These are phyloP conservation scores for Thamnidium elegans DNA, from an alignment of 192 early-diverging fungal species.

Conservation along the genomic window DNA sequence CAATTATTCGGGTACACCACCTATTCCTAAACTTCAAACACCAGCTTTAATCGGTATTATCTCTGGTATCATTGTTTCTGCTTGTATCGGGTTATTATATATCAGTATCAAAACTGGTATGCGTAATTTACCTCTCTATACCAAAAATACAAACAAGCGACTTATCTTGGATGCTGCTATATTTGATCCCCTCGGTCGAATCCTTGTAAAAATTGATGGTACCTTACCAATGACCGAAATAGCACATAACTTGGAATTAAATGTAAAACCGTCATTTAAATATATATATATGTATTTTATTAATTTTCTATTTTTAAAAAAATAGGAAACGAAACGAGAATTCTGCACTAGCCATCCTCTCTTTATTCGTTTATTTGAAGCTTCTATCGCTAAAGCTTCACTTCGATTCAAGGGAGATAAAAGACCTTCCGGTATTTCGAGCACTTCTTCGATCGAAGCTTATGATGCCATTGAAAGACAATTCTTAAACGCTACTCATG, in stretches of 20 bases:
- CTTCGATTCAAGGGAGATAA: background rate
- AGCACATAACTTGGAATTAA: slow-evolving; percentile 12
- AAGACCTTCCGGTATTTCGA: background rate
- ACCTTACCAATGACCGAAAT: slow-evolving; percentile 37
- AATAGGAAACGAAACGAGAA: slow-evolving; percentile 13
- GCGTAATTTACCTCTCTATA: background rate
- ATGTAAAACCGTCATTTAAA: slow-evolving; percentile 13
- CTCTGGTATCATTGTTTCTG: slow-evolving; percentile 21
- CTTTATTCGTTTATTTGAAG: slow-evolving; percentile 16
- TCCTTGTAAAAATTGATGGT: slow-evolving; percentile 40
- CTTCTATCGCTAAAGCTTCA: slow-evolving; percentile 2
- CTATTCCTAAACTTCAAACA: slow-evolving; percentile 10
- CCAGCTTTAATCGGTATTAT: slow-evolving; percentile 23
- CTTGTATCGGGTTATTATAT: slow-evolving; percentile 18
- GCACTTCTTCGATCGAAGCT: background rate
- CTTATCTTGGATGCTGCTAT: slow-evolving; percentile 32
- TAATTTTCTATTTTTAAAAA: background rate
- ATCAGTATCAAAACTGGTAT: slow-evolving; percentile 9
- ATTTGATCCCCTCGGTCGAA: slow-evolving; percentile 31
- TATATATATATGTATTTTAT: background rate
- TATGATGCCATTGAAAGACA: slow-evolving; percentile 20
- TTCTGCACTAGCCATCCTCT: slow-evolving; percentile 19
- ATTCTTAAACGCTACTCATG: slow-evolving; percentile 8
- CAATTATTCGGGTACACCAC: slow-evolving; percentile 9
- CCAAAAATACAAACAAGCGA: slow-evolving; percentile 16